phyloP scores from a whole-genome alignment of 2,329 filamentous ascomycete genomes.

The Ophiostoma ulmi region DNA sequence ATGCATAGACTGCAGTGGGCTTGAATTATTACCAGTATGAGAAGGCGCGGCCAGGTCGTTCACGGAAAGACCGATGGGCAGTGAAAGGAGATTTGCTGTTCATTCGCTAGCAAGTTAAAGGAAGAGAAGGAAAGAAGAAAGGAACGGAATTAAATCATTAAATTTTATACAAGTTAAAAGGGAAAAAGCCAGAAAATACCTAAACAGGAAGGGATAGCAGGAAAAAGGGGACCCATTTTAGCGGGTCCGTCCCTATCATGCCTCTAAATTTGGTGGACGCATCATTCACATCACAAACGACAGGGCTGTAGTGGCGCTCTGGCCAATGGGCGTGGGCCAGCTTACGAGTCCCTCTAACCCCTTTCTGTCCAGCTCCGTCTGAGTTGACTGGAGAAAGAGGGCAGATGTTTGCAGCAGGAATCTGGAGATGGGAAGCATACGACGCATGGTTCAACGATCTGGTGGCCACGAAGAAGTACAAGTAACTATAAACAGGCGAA shows the following conservation, averaged over 20 bases:
- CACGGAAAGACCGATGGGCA: slow-evolving; percentile 7
- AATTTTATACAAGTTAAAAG: slow-evolving; percentile 3
- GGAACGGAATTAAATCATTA: slow-evolving; percentile 1
- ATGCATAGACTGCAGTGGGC: neutral
- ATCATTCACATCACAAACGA: slow-evolving; percentile 14
- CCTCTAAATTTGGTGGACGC: slow-evolving; percentile 2
- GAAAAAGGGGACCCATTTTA: neutral
- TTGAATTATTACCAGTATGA: neutral
- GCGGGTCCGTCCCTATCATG: neutral
- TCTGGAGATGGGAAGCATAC: neutral
- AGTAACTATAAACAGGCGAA: neutral
- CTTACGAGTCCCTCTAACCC: slow-evolving; percentile 35
- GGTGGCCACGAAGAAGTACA: neutral
- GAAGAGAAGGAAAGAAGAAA: neutral
- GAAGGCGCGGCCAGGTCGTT: slow-evolving; percentile 1
- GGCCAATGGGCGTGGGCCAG: slow-evolving; percentile 33
- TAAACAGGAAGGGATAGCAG: neutral
- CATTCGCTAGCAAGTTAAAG: too few species aligned
- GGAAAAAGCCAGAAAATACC: neutral
- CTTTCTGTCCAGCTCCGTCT: slow-evolving; percentile 19
- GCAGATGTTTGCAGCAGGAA: neutral
- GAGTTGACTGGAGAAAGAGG: neutral
- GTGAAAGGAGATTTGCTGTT: neutral
- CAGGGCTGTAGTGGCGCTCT: slow-evolving; percentile 18
- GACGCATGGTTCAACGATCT: slow-evolving; percentile 1